Base-by-base conservation (phyloP, 805 yeast genomes). In the Kodamaea jinghongensis region DNA sequence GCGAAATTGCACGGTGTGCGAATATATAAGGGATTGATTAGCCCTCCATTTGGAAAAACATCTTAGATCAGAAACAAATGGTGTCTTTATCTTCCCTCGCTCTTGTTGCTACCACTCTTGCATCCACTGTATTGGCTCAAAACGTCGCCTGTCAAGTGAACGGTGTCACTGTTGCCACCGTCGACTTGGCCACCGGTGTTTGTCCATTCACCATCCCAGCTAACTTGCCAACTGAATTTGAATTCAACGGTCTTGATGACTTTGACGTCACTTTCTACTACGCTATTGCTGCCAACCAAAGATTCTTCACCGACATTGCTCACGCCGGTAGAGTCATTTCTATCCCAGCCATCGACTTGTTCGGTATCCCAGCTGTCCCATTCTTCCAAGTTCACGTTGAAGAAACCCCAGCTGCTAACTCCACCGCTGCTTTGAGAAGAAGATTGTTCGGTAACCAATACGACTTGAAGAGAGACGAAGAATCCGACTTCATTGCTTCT, bases 341-440 rank as follows among this genome's bases (percentile, higher is more conserved):
- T 12, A 48, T 63, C 39, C 64, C 71, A 43, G 73, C 73, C 41
- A 51, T 15, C 14, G 36, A 30, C 22, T 49, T 65, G 41, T 61
- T 50, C 53, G 54, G 49, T 33, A 14, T 23, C 5, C 52, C 58
- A n/a, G 22, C 33, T 30, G 34, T 50, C 41, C 53, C 62, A 13
- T 43, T 60, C 27, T 63, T 36, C 63, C 61, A 56, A 32, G 63
- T 66, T 35, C 61, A 54, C 44, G 47, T 41, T 11, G 51, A 51
- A 26, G 39, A 53, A 46, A 34, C 51, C 11, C 64, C 69, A 34
- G 52, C 58, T 28, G 46, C 63, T 25, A 67, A 67, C 63, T 65
- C 72, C 28, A 63, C 72, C 47, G 60, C 63, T 43, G 66, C 66
- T 27, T 51, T 65, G 54, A 65, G 65, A 57, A 67, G 55, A 55